Evolutionary conservation across 345 rosid species (phyloP), one percentile per base, ranked within the genome.

Genomic region (Excoecaria cochinchinensis): DNA sequence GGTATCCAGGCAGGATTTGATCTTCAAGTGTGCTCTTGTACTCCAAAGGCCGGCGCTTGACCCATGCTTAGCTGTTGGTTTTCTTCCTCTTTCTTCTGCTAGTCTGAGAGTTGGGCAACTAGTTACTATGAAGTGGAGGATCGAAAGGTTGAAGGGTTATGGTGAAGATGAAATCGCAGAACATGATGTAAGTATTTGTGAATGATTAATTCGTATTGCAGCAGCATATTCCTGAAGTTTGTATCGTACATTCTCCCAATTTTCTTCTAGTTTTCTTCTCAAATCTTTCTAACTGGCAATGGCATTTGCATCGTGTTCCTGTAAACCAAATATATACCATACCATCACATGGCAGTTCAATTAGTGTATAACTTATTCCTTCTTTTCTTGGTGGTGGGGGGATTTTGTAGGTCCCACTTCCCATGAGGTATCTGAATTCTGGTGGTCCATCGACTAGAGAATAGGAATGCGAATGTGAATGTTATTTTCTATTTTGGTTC

Each of bases 31-130:
- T 76, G 90, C 89, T 60, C 83, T 95, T 74, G 81, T 86, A 66
- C 78, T 92, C 82, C 95, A 93, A 77, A 93, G 87, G 79, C 99
- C 97, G 70, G 94, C 91, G 55, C 98, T 95, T 81, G 95, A 93
- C 75, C 99, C 97, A 52, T 85, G 92, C 85, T 84, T 95, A 31
- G 92, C 99, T 67, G 91, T 95, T 80, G 98, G 98, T 62, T 95
- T 95, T 79, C 89, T 95, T 73, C 87, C 96, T 69, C 93, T 95
- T 82, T 86, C 93, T 76, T 88, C 94, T 31, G 84, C 78, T 77
- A 89, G 93, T 62, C 94, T 95, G 78, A 87, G 93, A 84, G 97
- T 93, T 55, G 99, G 99, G 73, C 90, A 91, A 82, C 96, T 91
- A 73, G 82, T 91, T 79, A 82, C 87, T 74, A 84, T 91, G 89